Base-by-base conservation (phyloP, 352 stramenopile genomes). In the Aphanomyces euteiches region DNA sequence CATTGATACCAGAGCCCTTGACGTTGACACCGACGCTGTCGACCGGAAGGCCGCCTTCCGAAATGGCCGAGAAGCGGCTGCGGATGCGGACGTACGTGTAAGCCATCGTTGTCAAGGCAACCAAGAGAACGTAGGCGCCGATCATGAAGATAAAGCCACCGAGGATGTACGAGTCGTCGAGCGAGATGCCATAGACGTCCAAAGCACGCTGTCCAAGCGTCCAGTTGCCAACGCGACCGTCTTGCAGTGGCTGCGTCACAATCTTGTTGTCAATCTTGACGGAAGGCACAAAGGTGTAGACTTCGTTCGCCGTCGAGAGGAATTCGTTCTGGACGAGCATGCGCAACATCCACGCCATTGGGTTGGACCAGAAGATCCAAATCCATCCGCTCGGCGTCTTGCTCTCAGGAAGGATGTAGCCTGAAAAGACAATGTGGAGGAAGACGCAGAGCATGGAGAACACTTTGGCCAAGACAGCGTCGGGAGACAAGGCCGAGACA, bases 41-140 rank as follows among this genome's bases (percentile, higher is more conserved):
- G 15, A 37, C 8, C 1, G 19, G 5, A 17, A 3, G 10, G 3
- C 73, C 28, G 2, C 8, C 13, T 2, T 48, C 19, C 47, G 64
- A 17, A 8, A 79, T 69, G n/a, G 74, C 74, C 2, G 74, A 69
- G 5, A 85, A 61, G 7, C 69, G 60, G 36, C 79, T 81, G 45
- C 82, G 75, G 65, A 87, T 83, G 28, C 83, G 83, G 13, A 80
- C 74, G 58, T 75, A 84, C 65, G 85, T 78, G 53, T 88, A 80
- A 39, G 75, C 73, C n/a, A 85, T 13, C 59, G 72, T 81, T 13
- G 80, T 74, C 13, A 85, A 15, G 41, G 80, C 36, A 73, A 77
- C 77, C 36, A 73, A 73, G 37, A 85, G 56, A n/a, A 87, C 12
- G 61, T 86, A 90, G 15, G 74, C 74, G 1, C 38, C 74, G 4